Evolutionary conservation across 257 asterid genomes (phyloP).

Genomic region (Nicotiana tomentosiformis): DNA sequence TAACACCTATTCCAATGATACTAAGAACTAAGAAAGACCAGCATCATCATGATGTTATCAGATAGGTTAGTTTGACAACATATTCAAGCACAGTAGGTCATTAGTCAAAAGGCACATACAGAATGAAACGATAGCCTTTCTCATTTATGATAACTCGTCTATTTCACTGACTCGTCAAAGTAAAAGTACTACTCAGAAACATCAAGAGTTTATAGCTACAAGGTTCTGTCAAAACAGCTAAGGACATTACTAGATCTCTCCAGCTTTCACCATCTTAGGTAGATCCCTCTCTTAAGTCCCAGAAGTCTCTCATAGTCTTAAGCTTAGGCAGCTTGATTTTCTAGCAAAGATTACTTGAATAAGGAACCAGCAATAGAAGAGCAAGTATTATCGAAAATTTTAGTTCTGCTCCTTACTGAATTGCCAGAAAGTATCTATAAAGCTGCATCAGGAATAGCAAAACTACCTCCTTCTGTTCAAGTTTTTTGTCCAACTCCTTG

Average conservation of each 20-base stretch:
- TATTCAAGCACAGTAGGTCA: background rate
- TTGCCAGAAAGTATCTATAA: background rate
- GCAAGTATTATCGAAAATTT: background rate
- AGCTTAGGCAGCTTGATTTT: background rate
- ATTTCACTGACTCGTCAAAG: background rate
- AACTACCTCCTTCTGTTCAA: conserved; percentile 88
- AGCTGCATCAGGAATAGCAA: background rate
- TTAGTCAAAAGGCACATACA: background rate
- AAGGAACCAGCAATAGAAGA: background rate
- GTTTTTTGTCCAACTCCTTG: conserved; percentile 79
- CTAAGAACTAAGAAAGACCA: background rate
- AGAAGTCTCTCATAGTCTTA: background rate
- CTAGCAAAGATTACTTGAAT: background rate
- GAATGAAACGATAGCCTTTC: background rate
- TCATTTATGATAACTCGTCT: background rate
- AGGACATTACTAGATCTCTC: background rate
- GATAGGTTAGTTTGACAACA: background rate
- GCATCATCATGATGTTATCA: conserved; percentile 3
- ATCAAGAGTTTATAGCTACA: background rate
- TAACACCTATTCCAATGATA: background rate
- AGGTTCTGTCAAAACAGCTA: background rate
- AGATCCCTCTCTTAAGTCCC: background rate
- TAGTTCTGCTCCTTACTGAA: background rate
- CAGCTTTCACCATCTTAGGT: background rate
- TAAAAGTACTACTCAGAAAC: background rate